Percentiles rank a stretch among this genome's conserved stretches.
Conservation (phyloP, 83 land plant species). For the Isoetes engelmannii region DNA sequence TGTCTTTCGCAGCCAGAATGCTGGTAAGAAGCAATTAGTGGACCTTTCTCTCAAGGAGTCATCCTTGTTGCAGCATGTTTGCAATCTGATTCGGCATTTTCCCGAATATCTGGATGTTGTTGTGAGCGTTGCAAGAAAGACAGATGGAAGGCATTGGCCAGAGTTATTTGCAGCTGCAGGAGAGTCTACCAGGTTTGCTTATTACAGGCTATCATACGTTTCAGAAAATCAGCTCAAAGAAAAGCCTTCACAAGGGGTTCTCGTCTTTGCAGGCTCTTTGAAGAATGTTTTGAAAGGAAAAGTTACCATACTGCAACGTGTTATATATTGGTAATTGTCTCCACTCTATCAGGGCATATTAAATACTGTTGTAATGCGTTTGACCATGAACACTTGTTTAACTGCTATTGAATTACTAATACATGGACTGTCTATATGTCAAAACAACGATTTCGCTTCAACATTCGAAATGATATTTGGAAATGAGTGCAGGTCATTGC, state of each 20-base stretch:
- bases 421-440: too few species aligned
- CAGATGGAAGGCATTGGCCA: conserved; percentile 98
- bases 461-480: neutral
- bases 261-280: conserved; percentile 76
- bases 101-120: conserved; percentile 94
- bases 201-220: neutral
- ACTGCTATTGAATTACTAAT: too few species aligned
- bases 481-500: conserved; percentile 85
- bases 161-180: conserved; percentile 94
- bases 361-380: too few species aligned
- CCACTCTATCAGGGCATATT: too few species aligned
- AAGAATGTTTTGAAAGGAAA: conserved; percentile 92
- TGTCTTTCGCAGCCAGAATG: conserved; percentile 49
- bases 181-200: conserved; percentile 84
- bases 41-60: conserved; percentile 21
- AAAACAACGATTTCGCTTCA: too few species aligned
- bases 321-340: conserved; percentile 70
- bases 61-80: conserved; percentile 77
- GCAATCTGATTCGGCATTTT: conserved; percentile 71
- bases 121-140: conserved; percentile 94
- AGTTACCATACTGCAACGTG: conserved; percentile 98
- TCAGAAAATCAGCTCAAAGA: neutral
- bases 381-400: too few species aligned
- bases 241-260: too few species aligned
- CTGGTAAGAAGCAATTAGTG: conserved; percentile 34